Conservation (phyloP, 352 stramenopile genomes). For the Phytopythium vexans region DNA sequence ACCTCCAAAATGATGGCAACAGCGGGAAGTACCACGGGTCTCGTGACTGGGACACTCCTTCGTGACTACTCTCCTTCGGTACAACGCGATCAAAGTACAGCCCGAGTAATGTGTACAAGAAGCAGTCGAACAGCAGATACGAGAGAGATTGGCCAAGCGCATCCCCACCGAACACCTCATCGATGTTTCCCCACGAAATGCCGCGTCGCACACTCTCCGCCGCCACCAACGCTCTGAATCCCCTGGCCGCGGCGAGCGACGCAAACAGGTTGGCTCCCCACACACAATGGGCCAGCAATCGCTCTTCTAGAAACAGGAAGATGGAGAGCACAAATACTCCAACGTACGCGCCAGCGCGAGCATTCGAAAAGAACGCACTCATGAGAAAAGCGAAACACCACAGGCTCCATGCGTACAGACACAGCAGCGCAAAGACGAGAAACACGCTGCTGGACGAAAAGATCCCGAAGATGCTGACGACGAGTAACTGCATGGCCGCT, state of each 20-base stretch:
- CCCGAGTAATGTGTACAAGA: conserved; percentile 83
- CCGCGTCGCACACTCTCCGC: conserved; percentile 4
- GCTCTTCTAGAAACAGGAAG: conserved; percentile 21
- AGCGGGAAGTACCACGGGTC: conserved; percentile 88
- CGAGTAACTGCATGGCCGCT: conserved; percentile 24
- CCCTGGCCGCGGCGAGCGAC: conserved; percentile 31
- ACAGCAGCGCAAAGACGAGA: conserved; percentile 28
- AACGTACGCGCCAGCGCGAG: conserved; percentile 29
- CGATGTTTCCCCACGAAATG: conserved; percentile 23
- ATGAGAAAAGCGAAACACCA: conserved; percentile 29
- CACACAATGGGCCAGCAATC: conserved; percentile 15
- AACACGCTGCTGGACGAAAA: conserved; percentile 26
- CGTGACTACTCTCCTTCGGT: conserved; percentile 73
- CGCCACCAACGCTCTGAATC: conserved; percentile 4
- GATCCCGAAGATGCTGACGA: conserved; percentile 13
- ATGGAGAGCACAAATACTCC: conserved; percentile 33
- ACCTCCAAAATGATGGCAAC: conserved; percentile 65
- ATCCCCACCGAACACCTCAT: conserved; percentile 26
- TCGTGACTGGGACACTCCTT: conserved; percentile 32
- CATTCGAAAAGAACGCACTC: conserved; percentile 31
- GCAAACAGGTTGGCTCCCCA: conserved; percentile 37
- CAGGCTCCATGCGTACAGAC: conserved; percentile 27
- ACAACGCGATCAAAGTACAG: conserved; percentile 88
- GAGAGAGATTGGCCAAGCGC: conserved; percentile 32
- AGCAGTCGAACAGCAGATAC: conserved; percentile 76